A percentile compares a stretch with the other conserved stretches of the same genome.
phyloP scores from a whole-genome alignment of 2,329 filamentous ascomycete genomes.

The Penicillium corylophilum region DNA sequence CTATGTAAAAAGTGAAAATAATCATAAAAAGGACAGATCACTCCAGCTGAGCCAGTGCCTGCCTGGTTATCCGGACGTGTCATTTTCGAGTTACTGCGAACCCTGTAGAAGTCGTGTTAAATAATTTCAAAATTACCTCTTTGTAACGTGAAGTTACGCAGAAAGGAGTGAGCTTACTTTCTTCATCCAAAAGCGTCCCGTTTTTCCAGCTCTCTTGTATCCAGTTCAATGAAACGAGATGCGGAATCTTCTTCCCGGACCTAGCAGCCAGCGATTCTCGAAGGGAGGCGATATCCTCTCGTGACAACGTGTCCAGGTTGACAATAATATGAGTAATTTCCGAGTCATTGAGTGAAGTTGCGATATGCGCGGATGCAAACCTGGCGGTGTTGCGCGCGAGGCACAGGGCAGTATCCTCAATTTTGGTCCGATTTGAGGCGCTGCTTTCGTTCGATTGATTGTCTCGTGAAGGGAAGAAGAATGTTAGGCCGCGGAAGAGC shows the following conservation, averaged over 20 bases:
- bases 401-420: slow-evolving; percentile 30
- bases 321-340: slow-evolving; percentile 73
- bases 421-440: not conserved
- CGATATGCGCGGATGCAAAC: slow-evolving; percentile 68
- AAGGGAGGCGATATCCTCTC: slow-evolving; percentile 42
- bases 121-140: not conserved
- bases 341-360: slow-evolving; percentile 51
- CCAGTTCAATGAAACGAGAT: slow-evolving; percentile 71
- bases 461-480: slow-evolving; percentile 41
- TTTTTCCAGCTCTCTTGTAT: slow-evolving; percentile 77
- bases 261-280: slow-evolving; percentile 29
- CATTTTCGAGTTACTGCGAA: slow-evolving; percentile 4
- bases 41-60: not conserved
- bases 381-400: slow-evolving; percentile 58
- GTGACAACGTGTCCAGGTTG: slow-evolving; percentile 45
- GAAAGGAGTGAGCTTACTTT: slow-evolving; percentile 44
- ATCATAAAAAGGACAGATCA: not conserved
- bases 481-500: slow-evolving; percentile 49
- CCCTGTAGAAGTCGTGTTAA: slow-evolving; percentile 1
- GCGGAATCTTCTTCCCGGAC: slow-evolving; percentile 55
- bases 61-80: not conserved
- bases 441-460: slow-evolving; percentile 3
- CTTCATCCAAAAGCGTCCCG: slow-evolving; percentile 76
- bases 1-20: not conserved
- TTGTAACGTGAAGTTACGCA: not conserved